Conservation (phyloP, 2,329 filamentous ascomycete species). For the Penicillium sp. region DNA sequence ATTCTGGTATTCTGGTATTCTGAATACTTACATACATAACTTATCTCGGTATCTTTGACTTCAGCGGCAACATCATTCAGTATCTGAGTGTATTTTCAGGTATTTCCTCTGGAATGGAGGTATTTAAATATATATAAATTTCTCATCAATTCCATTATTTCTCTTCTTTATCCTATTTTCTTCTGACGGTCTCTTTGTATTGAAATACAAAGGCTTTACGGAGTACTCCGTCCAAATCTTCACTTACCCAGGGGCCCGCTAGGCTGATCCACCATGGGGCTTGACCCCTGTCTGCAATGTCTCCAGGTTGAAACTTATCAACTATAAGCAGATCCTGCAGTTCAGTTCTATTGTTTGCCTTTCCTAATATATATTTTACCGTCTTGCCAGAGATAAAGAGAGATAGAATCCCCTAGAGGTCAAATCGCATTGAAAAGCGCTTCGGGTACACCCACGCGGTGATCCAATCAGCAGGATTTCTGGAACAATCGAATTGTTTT, state of each 20-base stretch:
- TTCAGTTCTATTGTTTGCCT: not conserved
- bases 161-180: not conserved
- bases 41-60: not conserved
- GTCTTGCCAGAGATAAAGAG: not conserved
- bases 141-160: not conserved
- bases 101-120: not conserved
- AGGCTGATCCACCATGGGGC: not conserved
- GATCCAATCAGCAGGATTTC: constrained; percentile 11
- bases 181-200: not conserved
- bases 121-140: too few relatives aligned
- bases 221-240: not conserved
- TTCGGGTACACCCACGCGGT: not conserved
- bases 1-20: not conserved
- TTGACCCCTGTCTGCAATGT: not conserved
- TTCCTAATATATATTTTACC: not conserved
- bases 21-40: too few relatives aligned
- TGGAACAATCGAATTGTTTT: constrained; percentile 10
- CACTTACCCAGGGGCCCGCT: not conserved
- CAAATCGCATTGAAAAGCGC: constrained; percentile 13
- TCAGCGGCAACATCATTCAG: not conserved
- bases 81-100: not conserved
- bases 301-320: not conserved
- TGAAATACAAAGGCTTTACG: not conserved
- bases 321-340: not conserved
- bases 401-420: not conserved